These are phyloP conservation scores for Gorgonomyces haynaldii DNA, from an alignment of 192 early-diverging fungal species.

Conservation along the genomic window DNA sequence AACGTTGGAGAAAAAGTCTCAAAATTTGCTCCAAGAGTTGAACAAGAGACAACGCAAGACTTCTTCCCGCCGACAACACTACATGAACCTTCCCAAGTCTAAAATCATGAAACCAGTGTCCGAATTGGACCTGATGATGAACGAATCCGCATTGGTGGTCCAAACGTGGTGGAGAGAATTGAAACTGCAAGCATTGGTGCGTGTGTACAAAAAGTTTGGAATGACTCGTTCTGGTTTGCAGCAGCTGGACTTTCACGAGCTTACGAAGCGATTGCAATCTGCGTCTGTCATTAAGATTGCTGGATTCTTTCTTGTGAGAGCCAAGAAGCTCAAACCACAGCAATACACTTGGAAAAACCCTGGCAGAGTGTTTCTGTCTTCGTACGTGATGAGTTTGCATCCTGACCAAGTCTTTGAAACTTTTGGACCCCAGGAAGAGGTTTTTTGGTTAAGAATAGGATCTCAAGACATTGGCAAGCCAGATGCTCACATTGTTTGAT, in stretches of 20 bases:
- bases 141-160: conserved; percentile 16
- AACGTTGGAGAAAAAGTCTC: conserved; percentile 1
- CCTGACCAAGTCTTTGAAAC: conserved; percentile 48
- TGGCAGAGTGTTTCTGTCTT: conserved; percentile 56
- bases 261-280: conserved; percentile 22
- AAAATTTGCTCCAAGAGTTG: conserved; percentile 1
- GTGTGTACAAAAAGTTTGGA: conserved; percentile 4
- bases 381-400: conserved; percentile 60
- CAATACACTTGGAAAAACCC: conserved; percentile 26
- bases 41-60: conserved; percentile 1
- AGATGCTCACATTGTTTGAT: conserved; percentile 27
- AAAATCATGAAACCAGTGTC: too few species aligned
- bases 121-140: neutral
- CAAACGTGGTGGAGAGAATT: conserved; percentile 24
- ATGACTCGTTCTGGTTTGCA: conserved; percentile 11
- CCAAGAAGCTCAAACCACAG: conserved; percentile 7
- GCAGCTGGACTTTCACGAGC: conserved; percentile 23
- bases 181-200: conserved; percentile 15
- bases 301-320: conserved; percentile 12
- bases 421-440: conserved; percentile 41
- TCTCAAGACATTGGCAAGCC: conserved; percentile 15
- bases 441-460: conserved; percentile 21
- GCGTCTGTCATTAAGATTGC: conserved; percentile 26
- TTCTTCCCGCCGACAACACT: neutral
- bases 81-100: neutral